A percentile compares a stretch with the other conserved stretches of the same genome.
Evolutionary conservation across 345 rosid species (phyloP).

Genomic region (Leavenworthia alabamica): DNA sequence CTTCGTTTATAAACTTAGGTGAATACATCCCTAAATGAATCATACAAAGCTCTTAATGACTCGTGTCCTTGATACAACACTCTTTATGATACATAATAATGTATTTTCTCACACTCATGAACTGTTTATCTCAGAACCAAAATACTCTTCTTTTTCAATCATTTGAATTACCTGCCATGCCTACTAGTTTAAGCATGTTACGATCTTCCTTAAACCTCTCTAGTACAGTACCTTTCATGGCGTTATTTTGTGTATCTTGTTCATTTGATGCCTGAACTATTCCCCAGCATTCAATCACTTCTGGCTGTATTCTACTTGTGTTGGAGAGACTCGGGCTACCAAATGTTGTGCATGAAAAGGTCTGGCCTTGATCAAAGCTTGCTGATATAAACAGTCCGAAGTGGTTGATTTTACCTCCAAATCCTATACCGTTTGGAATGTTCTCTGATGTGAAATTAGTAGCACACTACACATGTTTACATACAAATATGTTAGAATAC

Average conservation of each 20-base stretch:
- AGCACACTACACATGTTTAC: conserved; percentile 60
- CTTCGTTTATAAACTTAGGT: too few relatives aligned
- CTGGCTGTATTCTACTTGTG: conserved; percentile 46
- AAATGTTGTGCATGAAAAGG: conserved; percentile 65
- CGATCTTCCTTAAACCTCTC: conserved; percentile 85
- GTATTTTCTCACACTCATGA: too few relatives aligned
- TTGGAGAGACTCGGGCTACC: conserved; percentile 74
- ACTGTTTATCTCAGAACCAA: too few relatives aligned
- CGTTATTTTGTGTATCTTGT: conserved; percentile 40
- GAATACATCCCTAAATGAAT: too few relatives aligned
- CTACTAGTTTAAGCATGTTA: too few relatives aligned
- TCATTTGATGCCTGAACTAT: conserved; percentile 33
- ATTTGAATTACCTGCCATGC: too few relatives aligned
- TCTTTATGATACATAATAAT: too few relatives aligned
- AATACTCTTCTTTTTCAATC: too few relatives aligned
- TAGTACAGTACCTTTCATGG: conserved; percentile 42
- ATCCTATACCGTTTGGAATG: conserved; percentile 91
- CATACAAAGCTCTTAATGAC: too few relatives aligned
- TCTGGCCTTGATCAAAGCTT: conserved; percentile 70
- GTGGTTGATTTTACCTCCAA: conserved; percentile 73
- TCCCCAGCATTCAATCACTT: conserved; percentile 90
- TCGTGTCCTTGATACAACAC: too few relatives aligned
- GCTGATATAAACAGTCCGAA: conserved; percentile 75
- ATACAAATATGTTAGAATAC: background rate
- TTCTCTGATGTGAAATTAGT: conserved; percentile 76